Evolutionary conservation across 805 yeast species (phyloP), one percentile per base, ranked within the genome.

Genomic region (Ogataea saltuana): DNA sequence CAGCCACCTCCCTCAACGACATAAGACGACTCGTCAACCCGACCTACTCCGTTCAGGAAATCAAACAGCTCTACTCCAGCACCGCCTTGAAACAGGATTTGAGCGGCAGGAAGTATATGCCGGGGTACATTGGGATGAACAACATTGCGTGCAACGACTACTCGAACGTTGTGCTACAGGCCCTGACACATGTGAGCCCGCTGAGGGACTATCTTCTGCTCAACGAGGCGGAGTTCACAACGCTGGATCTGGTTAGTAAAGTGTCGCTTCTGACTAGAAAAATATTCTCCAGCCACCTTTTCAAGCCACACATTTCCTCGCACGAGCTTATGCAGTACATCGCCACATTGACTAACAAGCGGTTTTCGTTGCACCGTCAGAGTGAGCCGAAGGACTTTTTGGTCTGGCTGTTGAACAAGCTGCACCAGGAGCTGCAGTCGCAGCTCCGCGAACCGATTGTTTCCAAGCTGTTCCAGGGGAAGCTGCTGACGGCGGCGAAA

Each of bases 111-210:
- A 40, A 58, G 2, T 86, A 84, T 53, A 49, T 59, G 4, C 82
- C 82, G 2, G 93, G 95, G 0, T 81, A 69, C 51, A 68, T 85
- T 23, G 89, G 91, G 0, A 51, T 86, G 42, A 82, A 76, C 58
- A 78, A 79, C 50, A 65, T 75, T 31, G 68, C 71, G 28, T 59
- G 59, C 7, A 77, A 74, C 48, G 82, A 76, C 45, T 79, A 80
- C 54, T 60, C 80, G 25, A 83, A 81, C 51, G 85, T 76, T 1
- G 56, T 82, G 0, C 44, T 85, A 9, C 84, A 80, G 46, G 55
- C 73, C 10, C 33, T 86, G 6, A 60, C 78, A 1, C 95, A 85
- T 59, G 62, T 81, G 0, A 46, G 60, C 1, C 66, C 71, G 1
- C 46, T 86, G 1, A 60, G 90, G 42, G 73, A 77, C 53, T 69